These are phyloP conservation scores for Gypsophila paniculata DNA, from an alignment of 179 eudicot genomes.

Conservation along the genomic window DNA sequence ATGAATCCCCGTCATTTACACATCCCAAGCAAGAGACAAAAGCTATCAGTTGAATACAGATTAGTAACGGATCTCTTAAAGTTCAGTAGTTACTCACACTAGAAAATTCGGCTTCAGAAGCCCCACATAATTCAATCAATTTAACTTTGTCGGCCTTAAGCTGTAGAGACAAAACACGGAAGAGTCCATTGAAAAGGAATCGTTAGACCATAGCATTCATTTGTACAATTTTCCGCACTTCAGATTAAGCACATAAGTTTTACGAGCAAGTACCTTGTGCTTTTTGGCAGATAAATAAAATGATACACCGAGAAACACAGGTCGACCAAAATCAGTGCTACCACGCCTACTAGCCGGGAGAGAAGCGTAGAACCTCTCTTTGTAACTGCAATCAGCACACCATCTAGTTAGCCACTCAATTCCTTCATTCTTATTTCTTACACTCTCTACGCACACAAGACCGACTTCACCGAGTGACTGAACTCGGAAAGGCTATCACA, in stretches of 20 bases:
- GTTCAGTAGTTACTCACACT: constrained; percentile 45
- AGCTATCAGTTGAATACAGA: neutral
- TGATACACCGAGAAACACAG: constrained; percentile 82
- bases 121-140: constrained; percentile 85
- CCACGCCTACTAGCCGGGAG: constrained; percentile 66
- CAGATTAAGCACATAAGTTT: neutral
- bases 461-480: neutral
- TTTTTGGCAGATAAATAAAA: constrained; percentile 86
- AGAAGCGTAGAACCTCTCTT: constrained; percentile 69
- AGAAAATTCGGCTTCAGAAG: constrained; percentile 78
- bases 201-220: neutral
- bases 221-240: neutral
- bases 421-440: neutral
- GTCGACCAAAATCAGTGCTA: constrained; percentile 73
- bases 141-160: constrained; percentile 79
- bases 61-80: neutral
- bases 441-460: neutral
- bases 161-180: constrained; percentile 34
- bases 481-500: neutral
- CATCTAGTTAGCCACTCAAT: constrained; percentile 8
- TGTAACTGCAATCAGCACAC: constrained; percentile 51
- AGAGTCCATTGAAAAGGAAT: too few relatives aligned
- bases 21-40: neutral
- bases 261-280: constrained; percentile 54
- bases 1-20: constrained; percentile 13